Conservation (phyloP, 1,139 yeast species). For the Geotrichum phurueaensis region DNA sequence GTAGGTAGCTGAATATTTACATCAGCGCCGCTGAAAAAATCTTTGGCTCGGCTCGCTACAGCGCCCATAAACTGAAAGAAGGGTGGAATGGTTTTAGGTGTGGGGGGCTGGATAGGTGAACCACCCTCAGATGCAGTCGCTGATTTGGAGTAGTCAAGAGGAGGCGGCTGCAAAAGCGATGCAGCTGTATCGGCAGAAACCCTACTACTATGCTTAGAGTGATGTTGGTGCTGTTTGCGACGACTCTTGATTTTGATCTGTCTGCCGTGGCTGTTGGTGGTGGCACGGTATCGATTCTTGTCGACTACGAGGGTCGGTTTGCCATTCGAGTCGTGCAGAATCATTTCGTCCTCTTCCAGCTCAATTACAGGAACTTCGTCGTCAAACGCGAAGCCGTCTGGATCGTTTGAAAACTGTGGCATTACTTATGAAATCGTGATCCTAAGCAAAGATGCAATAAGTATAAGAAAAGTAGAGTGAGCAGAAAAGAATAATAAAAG, state of each 20-base stretch:
- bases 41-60: conserved; percentile 13
- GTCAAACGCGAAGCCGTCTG: conserved; percentile 11
- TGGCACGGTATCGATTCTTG: neutral
- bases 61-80: conserved; percentile 13
- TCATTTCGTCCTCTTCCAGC: conserved; percentile 5
- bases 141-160: neutral
- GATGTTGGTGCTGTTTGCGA: neutral
- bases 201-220: neutral
- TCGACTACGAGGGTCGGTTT: neutral
- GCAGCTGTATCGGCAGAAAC: neutral
- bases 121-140: neutral
- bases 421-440: neutral
- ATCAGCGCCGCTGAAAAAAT: neutral
- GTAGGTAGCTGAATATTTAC: neutral
- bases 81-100: conserved; percentile 7
- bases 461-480: neutral
- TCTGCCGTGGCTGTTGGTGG: neutral
- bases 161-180: neutral
- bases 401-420: neutral
- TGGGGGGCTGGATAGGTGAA: conserved; percentile 1
- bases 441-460: neutral
- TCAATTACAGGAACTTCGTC: conserved; percentile 13
- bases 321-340: neutral
- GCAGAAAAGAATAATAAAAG: neutral
- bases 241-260: neutral